Evolutionary conservation across 495 filamentous ascomycete species (phyloP).

Genomic region (Saxophila tyrrhenica): DNA sequence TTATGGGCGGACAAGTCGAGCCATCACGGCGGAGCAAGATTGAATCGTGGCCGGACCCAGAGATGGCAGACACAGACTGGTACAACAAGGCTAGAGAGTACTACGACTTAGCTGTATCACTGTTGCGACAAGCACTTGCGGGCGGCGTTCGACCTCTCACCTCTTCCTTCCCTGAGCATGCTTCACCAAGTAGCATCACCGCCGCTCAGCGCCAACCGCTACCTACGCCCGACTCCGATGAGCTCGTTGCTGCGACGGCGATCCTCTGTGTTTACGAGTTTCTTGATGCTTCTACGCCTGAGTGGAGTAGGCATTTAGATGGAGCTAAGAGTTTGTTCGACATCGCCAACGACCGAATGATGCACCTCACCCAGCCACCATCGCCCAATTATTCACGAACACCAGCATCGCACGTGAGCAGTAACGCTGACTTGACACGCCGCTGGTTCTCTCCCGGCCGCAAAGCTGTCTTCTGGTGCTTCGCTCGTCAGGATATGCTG

Average conservation of each 20-base stretch:
- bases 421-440: conserved; percentile 6
- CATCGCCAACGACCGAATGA: conserved; percentile 53
- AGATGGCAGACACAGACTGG: conserved; percentile 38
- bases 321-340: conserved; percentile 53
- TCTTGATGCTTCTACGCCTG: conserved; percentile 46
- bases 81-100: conserved; percentile 47
- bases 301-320: conserved; percentile 54
- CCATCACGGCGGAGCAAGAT: conserved; percentile 35
- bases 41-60: conserved; percentile 35
- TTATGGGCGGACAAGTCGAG: conserved; percentile 38
- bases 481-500: conserved; percentile 53
- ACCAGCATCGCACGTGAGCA: not conserved
- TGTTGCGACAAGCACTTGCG: conserved; percentile 45
- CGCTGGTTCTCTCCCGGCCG: conserved; percentile 40
- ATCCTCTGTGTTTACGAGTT: conserved; percentile 57
- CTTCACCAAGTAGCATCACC: not conserved
- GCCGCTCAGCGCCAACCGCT: conserved; percentile 22
- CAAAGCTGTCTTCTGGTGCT: conserved; percentile 54
- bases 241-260: conserved; percentile 50
- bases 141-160: conserved; percentile 7
- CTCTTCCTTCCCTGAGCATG: conserved; percentile 10
- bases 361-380: conserved; percentile 39
- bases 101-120: conserved; percentile 52
- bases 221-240: conserved; percentile 42
- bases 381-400: conserved; percentile 1